Percentiles rank a stretch among this genome's conserved stretches.
These are phyloP conservation scores for Irpex rosettiformis DNA, from an alignment of 1,284 basidiomycete genomes.

Conservation along the genomic window DNA sequence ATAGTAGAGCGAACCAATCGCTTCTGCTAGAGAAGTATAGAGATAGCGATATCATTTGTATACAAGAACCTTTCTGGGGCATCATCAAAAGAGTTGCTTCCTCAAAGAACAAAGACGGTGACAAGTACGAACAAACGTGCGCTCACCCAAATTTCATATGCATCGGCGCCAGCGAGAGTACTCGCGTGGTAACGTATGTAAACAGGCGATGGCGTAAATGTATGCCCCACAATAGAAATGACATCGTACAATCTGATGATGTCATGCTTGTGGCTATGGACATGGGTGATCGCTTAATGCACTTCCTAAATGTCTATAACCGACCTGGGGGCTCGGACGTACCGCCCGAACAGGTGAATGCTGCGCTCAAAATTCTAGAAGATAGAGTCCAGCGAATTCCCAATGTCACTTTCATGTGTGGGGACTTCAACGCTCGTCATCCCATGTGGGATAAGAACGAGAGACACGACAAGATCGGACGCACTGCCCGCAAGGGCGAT, in stretches of 20 bases:
- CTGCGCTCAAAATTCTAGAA: background rate
- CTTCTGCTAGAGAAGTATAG: slow-evolving; percentile 6
- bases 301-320: slow-evolving; percentile 5
- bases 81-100: slow-evolving; percentile 15
- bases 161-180: slow-evolving; percentile 4
- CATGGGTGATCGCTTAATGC: background rate
- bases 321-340: too few species aligned
- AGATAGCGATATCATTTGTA: slow-evolving; percentile 11
- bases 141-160: slow-evolving; percentile 8
- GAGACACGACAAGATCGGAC: background rate
- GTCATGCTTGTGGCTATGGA: slow-evolving; percentile 1
- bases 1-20: background rate
- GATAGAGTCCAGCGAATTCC: background rate
- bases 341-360: background rate
- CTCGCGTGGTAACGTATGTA: slow-evolving; percentile 9
- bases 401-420: slow-evolving; percentile 1
- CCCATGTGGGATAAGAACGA: background rate
- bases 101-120: slow-evolving; percentile 5
- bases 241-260: background rate
- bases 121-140: slow-evolving; percentile 4
- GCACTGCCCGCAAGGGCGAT: background rate
- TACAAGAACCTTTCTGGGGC: slow-evolving; percentile 15
- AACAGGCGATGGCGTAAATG: slow-evolving; percentile 3
- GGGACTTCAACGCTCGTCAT: slow-evolving; percentile 6
- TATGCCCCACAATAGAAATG: background rate